These are phyloP conservation scores for Jamesozyma piceae DNA, from an alignment of 805 yeast genomes.

Conservation along the genomic window DNA sequence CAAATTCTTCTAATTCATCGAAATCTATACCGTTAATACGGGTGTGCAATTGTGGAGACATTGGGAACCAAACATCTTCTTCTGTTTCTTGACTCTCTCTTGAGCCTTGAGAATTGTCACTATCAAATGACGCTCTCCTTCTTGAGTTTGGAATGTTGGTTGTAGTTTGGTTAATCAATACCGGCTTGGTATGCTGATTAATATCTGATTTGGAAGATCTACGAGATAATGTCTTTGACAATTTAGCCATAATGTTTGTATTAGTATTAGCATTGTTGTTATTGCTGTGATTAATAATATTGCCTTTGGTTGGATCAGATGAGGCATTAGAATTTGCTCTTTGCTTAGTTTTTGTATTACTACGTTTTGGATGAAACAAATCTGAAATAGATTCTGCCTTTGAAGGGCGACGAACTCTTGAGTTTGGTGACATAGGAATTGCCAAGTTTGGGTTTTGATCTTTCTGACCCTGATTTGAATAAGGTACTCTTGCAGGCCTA, in stretches of 20 bases:
- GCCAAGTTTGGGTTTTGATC: not conserved
- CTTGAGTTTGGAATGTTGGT: not conserved
- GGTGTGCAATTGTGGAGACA: conserved; percentile 53
- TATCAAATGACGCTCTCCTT: conserved; percentile 34
- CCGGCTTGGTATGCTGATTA: not conserved
- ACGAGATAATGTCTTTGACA: conserved; percentile 2
- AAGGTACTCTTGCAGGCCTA: not conserved
- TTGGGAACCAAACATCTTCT: conserved; percentile 95
- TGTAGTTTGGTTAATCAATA: not conserved
- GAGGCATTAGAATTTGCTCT: conserved; percentile 1
- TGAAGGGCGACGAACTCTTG: not conserved
- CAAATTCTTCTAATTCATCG: conserved; percentile 79
- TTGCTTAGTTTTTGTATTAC: not conserved
- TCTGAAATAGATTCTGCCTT: conserved; percentile 2
- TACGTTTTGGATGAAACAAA: not conserved
- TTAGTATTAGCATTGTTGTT: not conserved
- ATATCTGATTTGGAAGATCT: conserved; percentile 1
- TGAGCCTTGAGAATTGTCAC: conserved; percentile 68
- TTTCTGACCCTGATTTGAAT: not conserved
- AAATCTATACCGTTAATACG: conserved; percentile 77
- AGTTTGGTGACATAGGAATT: not conserved
- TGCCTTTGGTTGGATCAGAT: not conserved
- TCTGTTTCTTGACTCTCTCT: conserved; percentile 84
- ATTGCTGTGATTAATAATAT: not conserved
- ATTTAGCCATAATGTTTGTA: not conserved